phyloP scores from a whole-genome alignment of 2,329 filamentous ascomycete genomes.

The Apiospora kogelbergensis region DNA sequence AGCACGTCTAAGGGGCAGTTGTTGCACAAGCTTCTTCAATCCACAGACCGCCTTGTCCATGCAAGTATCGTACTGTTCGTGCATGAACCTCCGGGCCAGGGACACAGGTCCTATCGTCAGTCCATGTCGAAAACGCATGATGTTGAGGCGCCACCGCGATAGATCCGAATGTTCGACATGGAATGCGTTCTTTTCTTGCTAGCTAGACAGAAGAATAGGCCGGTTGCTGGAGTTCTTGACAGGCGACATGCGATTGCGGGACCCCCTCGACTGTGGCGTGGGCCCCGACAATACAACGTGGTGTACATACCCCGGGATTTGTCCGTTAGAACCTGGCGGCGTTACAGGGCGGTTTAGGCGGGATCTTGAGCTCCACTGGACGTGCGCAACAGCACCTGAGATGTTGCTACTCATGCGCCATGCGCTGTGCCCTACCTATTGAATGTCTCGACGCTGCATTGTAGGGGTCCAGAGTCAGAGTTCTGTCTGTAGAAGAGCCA shows the following conservation, averaged over 20 bases:
- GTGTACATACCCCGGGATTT: not conserved
- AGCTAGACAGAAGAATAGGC: not conserved
- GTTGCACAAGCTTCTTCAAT: not conserved
- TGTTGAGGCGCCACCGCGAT: not conserved
- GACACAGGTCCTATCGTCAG: not conserved
- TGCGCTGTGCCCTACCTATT: not conserved
- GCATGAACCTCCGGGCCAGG: not conserved
- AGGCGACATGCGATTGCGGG: not conserved
- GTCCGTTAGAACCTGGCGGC: not conserved
- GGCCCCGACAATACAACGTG: too few relatives aligned
- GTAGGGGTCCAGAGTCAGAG: not conserved
- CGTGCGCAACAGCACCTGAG: not conserved
- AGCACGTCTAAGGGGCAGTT: not conserved
- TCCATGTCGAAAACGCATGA: not conserved
- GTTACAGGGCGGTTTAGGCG: not conserved
- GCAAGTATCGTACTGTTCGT: not conserved
- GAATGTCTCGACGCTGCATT: not conserved
- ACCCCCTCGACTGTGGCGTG: not conserved
- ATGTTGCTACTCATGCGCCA: not conserved
- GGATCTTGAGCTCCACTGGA: not conserved
- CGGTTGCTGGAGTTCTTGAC: not conserved
- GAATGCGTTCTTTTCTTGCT: not conserved
- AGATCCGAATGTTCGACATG: not conserved
- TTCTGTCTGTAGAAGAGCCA: not conserved
- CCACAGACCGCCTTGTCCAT: not conserved